A percentile compares a stretch with the other conserved stretches of the same genome.
Evolutionary conservation across 768 basidiomycete genomes (phyloP).

Genomic region (Neoboletus subvelutipes): DNA sequence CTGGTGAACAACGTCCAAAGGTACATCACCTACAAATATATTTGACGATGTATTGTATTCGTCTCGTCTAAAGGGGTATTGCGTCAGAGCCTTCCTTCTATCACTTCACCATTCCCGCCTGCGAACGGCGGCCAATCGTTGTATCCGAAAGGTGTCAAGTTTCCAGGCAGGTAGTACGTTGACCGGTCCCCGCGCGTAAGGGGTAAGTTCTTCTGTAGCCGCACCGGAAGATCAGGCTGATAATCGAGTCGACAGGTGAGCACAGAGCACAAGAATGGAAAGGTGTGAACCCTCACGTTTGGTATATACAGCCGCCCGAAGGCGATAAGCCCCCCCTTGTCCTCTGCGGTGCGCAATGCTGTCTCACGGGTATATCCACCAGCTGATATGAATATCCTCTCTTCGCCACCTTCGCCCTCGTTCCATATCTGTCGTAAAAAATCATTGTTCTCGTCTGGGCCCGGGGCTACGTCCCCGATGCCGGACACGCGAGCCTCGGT

Average conservation of each 20-base stretch:
- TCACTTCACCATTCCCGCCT: neutral
- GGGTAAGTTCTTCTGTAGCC: slow-evolving; percentile 23
- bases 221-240: slow-evolving; percentile 35
- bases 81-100: neutral
- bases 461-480: neutral
- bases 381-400: slow-evolving; percentile 39
- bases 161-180: slow-evolving; percentile 28
- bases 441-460: slow-evolving; percentile 36
- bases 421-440: slow-evolving; percentile 48
- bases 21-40: too few species aligned
- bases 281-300: slow-evolving; percentile 32
- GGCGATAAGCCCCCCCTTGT: slow-evolving; percentile 22
- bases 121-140: slow-evolving; percentile 33
- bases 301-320: slow-evolving; percentile 40
- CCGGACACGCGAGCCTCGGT: slow-evolving; percentile 40
- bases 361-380: slow-evolving; percentile 45
- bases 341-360: slow-evolving; percentile 39
- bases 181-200: slow-evolving; percentile 20
- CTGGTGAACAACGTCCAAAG: too few species aligned
- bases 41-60: too few species aligned
- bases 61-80: neutral
- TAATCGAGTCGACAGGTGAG: neutral
- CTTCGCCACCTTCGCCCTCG: slow-evolving; percentile 22
- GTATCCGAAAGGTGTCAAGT: slow-evolving; percentile 29
- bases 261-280: neutral